These are phyloP conservation scores for Trypanosoma theileri DNA, from an alignment of 208 protist species.

Conservation along the genomic window DNA sequence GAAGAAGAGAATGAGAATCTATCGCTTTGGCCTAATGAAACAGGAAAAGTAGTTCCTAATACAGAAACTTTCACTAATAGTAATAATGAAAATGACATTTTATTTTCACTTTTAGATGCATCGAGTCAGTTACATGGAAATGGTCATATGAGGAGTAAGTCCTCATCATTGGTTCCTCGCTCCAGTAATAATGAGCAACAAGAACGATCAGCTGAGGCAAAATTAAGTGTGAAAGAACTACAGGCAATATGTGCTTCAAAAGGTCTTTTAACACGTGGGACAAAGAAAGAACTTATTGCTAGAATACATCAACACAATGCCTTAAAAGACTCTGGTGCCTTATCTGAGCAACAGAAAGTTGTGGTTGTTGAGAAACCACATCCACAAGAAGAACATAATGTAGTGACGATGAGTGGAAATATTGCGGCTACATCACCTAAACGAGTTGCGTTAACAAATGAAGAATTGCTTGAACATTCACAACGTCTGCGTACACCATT, in stretches of 20 bases:
- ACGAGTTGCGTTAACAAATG: slow-evolving; percentile 4
- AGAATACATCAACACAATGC: slow-evolving; percentile 12
- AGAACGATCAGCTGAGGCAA: not conserved
- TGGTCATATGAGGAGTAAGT: no score
- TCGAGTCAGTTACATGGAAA: not conserved
- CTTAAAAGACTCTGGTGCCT: not conserved
- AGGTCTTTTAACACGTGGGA: slow-evolving; percentile 44
- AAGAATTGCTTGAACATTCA: slow-evolving; percentile 12
- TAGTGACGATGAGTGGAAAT: not conserved
- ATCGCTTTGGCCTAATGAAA: not conserved
- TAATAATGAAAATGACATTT: slow-evolving; percentile 1
- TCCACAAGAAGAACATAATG: slow-evolving; percentile 6
- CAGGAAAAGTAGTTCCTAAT: not conserved
- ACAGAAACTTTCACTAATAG: not conserved
- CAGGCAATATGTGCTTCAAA: slow-evolving; percentile 31
- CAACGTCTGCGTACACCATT: slow-evolving; percentile 25
- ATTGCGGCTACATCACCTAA: not conserved
- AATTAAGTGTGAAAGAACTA: slow-evolving; percentile 32
- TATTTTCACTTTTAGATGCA: not conserved
- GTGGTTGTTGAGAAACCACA: not conserved
- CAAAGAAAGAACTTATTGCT: slow-evolving; percentile 36
- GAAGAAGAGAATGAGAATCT: not conserved
- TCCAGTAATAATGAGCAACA: not conserved
- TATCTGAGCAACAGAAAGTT: not conserved
- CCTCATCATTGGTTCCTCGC: not conserved